Conservation (phyloP, 108 stramenopile species). For the Seminavis robusta region DNA sequence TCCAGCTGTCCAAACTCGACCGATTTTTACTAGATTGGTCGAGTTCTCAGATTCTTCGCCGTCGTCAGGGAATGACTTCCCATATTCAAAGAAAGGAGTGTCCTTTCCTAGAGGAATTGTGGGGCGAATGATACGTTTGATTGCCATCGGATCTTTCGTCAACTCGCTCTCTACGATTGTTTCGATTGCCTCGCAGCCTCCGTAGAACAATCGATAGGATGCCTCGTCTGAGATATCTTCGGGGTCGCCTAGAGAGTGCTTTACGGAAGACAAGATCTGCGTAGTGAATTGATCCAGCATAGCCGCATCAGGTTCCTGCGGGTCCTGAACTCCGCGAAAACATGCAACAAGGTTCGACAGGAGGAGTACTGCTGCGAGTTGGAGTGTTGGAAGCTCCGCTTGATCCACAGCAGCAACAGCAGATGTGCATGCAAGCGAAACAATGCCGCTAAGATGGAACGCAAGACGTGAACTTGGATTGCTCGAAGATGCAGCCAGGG, state of each 20-base stretch:
- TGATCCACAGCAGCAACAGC: constrained; percentile 72
- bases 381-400: constrained; percentile 61
- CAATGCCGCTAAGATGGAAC: constrained; percentile 54
- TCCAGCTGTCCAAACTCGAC: background rate
- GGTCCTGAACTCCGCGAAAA: constrained; percentile 66
- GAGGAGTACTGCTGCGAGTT: constrained; percentile 53
- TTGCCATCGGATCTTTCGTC: constrained; percentile 43
- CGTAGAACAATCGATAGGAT: constrained; percentile 50
- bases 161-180: constrained; percentile 40
- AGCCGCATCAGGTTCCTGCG: constrained; percentile 42
- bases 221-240: constrained; percentile 35
- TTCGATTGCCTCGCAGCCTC: constrained; percentile 57
- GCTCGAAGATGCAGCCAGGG: too few species aligned
- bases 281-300: constrained; percentile 71
- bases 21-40: background rate
- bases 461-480: constrained; percentile 31
- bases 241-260: constrained; percentile 51
- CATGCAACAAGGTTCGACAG: constrained; percentile 39
- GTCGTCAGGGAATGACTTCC: background rate
- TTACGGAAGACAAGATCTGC: constrained; percentile 72
- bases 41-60: background rate
- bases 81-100: background rate
- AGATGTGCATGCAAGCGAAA: constrained; percentile 54
- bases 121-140: constrained; percentile 64
- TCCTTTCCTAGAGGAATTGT: constrained; percentile 13